Conservation (phyloP, 108 stramenopile species). For the Asterionellopsis glacialis region DNA sequence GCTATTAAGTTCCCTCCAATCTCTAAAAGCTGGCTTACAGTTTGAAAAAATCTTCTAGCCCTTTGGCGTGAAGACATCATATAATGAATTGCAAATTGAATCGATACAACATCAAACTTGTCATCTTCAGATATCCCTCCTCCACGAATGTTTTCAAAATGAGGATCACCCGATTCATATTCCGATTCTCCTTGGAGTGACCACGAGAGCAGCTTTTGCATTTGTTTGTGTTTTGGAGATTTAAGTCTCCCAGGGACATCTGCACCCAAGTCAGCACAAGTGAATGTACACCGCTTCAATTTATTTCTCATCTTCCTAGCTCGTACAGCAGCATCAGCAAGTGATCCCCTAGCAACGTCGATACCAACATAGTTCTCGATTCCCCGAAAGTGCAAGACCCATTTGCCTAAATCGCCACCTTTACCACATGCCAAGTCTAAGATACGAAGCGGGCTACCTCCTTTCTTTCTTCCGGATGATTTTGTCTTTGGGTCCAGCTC, state of each 20-base stretch:
- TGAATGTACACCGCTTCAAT: slow-evolving; percentile 59
- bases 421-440: slow-evolving; percentile 98
- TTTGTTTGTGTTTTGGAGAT: slow-evolving; percentile 28
- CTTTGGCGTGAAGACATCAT: slow-evolving; percentile 88
- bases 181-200: slow-evolving; percentile 51
- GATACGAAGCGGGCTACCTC: slow-evolving; percentile 58
- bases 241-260: slow-evolving; percentile 82
- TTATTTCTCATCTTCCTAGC: slow-evolving; percentile 55
- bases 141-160: slow-evolving; percentile 49
- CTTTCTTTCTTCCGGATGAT: slow-evolving; percentile 26
- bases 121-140: slow-evolving; percentile 64
- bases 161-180: slow-evolving; percentile 52
- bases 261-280: slow-evolving; percentile 82
- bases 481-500: slow-evolving; percentile 46
- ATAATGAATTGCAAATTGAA: slow-evolving; percentile 99
- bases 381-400: slow-evolving; percentile 62
- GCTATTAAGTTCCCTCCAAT: slow-evolving; percentile 89
- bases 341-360: slow-evolving; percentile 94
- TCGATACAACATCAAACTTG: slow-evolving; percentile 90
- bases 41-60: slow-evolving; percentile 86
- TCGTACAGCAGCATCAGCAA: slow-evolving; percentile 89
- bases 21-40: slow-evolving; percentile 81
- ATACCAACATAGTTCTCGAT: slow-evolving; percentile 90
- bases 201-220: slow-evolving; percentile 80
- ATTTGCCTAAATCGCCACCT: slow-evolving; percentile 97